A percentile compares a stretch with the other conserved stretches of the same genome.
Conservation (phyloP, 208 protist species). For the Entamoeba nuttalli region DNA sequence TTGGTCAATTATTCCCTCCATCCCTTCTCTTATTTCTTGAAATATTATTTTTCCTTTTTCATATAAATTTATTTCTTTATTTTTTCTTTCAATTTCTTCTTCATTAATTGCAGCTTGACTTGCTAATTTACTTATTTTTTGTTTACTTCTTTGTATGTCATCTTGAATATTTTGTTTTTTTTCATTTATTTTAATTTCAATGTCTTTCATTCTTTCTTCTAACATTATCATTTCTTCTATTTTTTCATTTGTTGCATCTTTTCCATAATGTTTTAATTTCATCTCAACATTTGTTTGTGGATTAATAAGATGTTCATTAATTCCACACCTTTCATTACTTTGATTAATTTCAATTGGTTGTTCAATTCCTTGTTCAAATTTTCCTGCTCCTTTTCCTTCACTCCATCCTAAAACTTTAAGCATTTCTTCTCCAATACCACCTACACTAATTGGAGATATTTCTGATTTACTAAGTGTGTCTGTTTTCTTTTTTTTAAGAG, state of each 20-base stretch:
- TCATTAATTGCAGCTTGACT: too few species aligned
- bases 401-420: not conserved
- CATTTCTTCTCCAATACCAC: not conserved
- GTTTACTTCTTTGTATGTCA: too few species aligned
- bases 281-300: not conserved
- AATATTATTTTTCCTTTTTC: too few species aligned
- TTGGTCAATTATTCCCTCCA: too few species aligned
- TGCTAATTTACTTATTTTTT: too few species aligned
- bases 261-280: not conserved
- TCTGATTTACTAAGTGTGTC: too few species aligned
- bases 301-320: not conserved
- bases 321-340: not conserved
- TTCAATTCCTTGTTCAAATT: not conserved
- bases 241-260: not conserved
- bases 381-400: not conserved
- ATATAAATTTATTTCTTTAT: too few species aligned
- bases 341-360: not conserved
- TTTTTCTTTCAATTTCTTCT: too few species aligned
- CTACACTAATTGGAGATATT: not conserved
- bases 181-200: too few species aligned
- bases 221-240: not conserved
- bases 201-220: not conserved
- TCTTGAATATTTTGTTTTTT: too few species aligned
- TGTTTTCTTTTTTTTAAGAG: too few species aligned
- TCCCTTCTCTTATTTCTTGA: too few species aligned